Evolutionary conservation across 352 stramenopile species (phyloP).

Genomic region (Pythium folliculosum): DNA sequence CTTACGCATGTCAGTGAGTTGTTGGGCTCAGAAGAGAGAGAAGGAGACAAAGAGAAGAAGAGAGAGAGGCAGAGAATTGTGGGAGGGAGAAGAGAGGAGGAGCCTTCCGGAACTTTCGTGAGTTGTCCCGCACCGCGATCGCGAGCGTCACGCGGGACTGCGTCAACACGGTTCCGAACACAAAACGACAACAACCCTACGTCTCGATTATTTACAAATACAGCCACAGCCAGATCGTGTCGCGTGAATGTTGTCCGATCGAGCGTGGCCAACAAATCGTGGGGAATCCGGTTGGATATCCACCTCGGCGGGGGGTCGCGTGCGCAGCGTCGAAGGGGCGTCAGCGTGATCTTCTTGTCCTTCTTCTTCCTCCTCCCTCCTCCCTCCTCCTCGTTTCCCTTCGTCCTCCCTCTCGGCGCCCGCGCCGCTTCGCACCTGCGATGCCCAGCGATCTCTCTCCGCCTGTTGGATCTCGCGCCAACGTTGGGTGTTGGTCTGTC

Average conservation of each 20-base stretch:
- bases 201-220: neutral
- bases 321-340: neutral
- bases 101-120: conserved; percentile 1
- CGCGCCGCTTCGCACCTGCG: neutral
- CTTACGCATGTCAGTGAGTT: too few species aligned
- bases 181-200: neutral
- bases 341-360: neutral
- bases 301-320: neutral
- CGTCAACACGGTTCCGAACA: neutral
- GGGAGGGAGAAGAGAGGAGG: too few species aligned
- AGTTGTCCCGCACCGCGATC: neutral
- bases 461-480: neutral
- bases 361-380: neutral
- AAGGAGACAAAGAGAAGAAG: neutral
- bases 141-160: neutral
- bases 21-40: neutral
- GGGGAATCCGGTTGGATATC: too few species aligned
- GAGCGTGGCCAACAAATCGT: neutral
- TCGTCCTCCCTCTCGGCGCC: neutral
- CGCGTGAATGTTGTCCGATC: conserved; percentile 5
- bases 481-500: neutral
- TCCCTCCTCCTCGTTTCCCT: neutral
- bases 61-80: neutral
- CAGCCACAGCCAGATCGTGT: neutral
- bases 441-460: too few species aligned